These are phyloP conservation scores for Triadica sebifera DNA, from an alignment of 345 rosid genomes.

Conservation along the genomic window DNA sequence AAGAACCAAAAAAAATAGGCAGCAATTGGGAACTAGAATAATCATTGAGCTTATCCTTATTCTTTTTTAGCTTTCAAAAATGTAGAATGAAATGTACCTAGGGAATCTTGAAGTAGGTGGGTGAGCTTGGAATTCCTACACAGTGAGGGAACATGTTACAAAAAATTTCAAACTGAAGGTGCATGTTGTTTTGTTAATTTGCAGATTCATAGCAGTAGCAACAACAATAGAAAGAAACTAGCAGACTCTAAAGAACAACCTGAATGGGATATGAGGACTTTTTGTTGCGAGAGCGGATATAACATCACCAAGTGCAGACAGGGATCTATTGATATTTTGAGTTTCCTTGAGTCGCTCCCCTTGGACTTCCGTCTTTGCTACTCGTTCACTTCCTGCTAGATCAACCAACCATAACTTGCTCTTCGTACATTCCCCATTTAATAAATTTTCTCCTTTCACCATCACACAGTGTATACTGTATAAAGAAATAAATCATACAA, in stretches of 20 bases:
- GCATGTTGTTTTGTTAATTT: constrained; percentile 1
- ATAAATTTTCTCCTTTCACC: constrained; percentile 80
- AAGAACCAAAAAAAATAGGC: not conserved
- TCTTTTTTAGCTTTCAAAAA: not conserved
- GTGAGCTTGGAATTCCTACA: constrained; percentile 98
- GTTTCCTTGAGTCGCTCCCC: constrained; percentile 95
- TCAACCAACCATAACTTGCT: constrained; percentile 98
- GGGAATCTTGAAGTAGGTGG: constrained; percentile 92
- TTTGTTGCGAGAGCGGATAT: constrained; percentile 89
- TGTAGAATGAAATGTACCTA: constrained; percentile 48
- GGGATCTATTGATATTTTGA: constrained; percentile 87
- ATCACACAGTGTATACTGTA: constrained; percentile 86
- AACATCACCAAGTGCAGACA: constrained; percentile 98
- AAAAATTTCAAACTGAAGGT: not conserved
- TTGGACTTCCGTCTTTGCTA: constrained; percentile 89
- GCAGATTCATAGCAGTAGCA: not conserved
- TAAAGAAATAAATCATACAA: constrained; percentile 4
- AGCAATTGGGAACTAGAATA: not conserved
- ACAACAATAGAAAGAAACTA: not conserved
- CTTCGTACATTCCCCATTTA: constrained; percentile 81
- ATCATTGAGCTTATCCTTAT: not conserved
- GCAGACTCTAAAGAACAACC: constrained; percentile 35
- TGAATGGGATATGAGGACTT: constrained; percentile 90
- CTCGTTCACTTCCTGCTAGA: constrained; percentile 97
- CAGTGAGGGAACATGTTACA: constrained; percentile 4